These are phyloP conservation scores for Takakia lepidozioides DNA, from an alignment of 225 moss, liverwort and hornwort genomes.

Conservation along the genomic window DNA sequence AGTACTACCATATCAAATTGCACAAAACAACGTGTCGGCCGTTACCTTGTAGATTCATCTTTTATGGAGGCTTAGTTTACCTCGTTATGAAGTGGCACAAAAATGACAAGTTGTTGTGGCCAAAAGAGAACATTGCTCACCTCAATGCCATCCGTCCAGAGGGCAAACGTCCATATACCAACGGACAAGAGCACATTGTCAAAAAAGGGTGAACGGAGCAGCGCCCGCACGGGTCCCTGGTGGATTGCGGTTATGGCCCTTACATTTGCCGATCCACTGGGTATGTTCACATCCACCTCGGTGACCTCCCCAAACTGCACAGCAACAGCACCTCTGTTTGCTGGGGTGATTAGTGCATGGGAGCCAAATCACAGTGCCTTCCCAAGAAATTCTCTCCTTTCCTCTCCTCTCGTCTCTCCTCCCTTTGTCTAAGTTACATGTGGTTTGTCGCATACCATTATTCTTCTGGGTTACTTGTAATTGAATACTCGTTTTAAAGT, in stretches of 20 bases:
- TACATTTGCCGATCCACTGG: slow-evolving; percentile 33
- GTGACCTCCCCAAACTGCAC: slow-evolving; percentile 79
- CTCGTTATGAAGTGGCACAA: too few species aligned
- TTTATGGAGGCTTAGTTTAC: too few species aligned
- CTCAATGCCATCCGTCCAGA: slow-evolving; percentile 71
- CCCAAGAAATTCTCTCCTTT: too few species aligned
- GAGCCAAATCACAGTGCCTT: too few species aligned
- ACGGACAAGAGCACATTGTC: slow-evolving; percentile 63
- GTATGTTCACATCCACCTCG: slow-evolving; percentile 57
- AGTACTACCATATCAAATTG: too few species aligned
- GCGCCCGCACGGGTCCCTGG: slow-evolving; percentile 62
- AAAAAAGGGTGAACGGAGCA: slow-evolving; percentile 68
- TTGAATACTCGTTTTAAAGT: background rate
- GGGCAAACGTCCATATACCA: slow-evolving; percentile 86
- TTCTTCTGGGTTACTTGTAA: background rate
- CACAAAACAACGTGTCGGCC: too few species aligned
- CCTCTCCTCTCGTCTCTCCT: too few species aligned
- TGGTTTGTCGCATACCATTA: too few species aligned
- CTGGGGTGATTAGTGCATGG: too few species aligned
- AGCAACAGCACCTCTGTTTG: too few species aligned
- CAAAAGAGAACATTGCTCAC: slow-evolving; percentile 19
- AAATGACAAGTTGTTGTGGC: background rate
- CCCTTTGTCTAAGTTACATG: too few species aligned
- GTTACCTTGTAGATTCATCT: too few species aligned
- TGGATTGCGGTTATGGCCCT: slow-evolving; percentile 25